phyloP scores from a whole-genome alignment of 345 rosid genomes.

The Acer yangbiense region DNA sequence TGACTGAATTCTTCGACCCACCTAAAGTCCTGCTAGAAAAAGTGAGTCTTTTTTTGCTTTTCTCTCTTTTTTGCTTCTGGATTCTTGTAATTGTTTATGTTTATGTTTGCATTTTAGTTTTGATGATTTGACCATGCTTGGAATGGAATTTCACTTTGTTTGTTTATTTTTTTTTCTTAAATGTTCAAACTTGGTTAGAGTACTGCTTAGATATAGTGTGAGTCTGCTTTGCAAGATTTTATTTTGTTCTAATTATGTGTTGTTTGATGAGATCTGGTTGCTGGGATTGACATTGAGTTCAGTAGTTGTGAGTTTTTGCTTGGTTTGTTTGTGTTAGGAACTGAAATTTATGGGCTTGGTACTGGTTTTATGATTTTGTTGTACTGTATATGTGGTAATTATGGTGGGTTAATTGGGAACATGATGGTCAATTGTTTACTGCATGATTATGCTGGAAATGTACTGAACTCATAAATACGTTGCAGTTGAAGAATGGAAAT shows the following conservation, averaged over 20 bases:
- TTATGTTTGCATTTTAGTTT: background rate
- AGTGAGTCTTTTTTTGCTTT: constrained; percentile 36
- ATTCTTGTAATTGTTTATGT: background rate
- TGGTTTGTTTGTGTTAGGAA: constrained; percentile 4
- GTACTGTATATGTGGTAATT: background rate
- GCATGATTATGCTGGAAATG: constrained; percentile 3
- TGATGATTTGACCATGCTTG: constrained; percentile 8
- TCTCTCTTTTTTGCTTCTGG: background rate
- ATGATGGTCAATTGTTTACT: constrained; percentile 9
- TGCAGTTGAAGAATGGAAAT: background rate
- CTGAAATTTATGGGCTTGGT: background rate
- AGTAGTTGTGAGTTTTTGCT: constrained; percentile 8
- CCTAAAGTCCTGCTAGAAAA: constrained; percentile 73
- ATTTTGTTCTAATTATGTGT: constrained; percentile 3
- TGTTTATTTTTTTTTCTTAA: constrained; percentile 21
- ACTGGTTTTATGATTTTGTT: background rate
- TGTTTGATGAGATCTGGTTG: constrained; percentile 19
- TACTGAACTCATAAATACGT: background rate
- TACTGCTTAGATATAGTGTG: background rate
- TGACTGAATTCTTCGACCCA: constrained; percentile 88
- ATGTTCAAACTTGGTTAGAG: background rate
- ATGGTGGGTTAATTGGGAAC: background rate
- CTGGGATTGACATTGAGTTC: constrained; percentile 11
- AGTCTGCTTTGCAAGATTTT: background rate
- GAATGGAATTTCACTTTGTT: background rate